Evolutionary conservation across 139 green algal genomes (phyloP).

Genomic region (Micractinium conductrix): DNA sequence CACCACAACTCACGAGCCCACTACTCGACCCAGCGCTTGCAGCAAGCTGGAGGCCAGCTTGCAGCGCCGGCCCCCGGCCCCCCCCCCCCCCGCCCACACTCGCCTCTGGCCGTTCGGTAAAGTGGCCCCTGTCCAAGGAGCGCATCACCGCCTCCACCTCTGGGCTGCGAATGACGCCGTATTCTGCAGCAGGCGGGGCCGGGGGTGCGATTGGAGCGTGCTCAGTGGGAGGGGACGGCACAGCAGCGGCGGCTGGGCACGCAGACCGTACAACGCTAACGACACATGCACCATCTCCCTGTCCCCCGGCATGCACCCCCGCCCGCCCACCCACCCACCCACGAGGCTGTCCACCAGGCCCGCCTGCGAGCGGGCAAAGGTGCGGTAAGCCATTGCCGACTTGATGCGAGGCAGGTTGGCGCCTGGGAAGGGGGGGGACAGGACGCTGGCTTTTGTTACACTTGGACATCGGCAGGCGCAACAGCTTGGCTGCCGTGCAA

Average conservation of each 20-base stretch:
- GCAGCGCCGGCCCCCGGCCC: too few species aligned
- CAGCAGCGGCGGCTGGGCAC: neutral
- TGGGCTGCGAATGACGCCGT: neutral
- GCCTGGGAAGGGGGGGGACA: too few species aligned
- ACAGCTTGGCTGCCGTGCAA: too few species aligned
- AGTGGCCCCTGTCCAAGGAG: slow-evolving; percentile 9
- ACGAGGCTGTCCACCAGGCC: slow-evolving; percentile 17
- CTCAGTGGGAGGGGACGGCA: neutral
- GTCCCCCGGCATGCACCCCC: neutral
- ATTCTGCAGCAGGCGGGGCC: neutral
- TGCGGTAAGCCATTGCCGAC: slow-evolving; percentile 17
- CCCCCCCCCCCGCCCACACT: too few species aligned
- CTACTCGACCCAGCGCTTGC: neutral
- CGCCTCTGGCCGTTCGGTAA: neutral
- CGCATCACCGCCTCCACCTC: slow-evolving; percentile 29
- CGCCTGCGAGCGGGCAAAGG: neutral
- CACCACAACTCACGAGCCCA: too few species aligned
- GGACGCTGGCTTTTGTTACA: too few species aligned
- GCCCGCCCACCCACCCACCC: neutral
- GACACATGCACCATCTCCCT: neutral
- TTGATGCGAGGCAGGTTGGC: too few species aligned
- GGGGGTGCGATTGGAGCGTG: neutral
- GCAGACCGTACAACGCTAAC: neutral
- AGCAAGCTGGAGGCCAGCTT: neutral
- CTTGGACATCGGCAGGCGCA: too few species aligned